Conservation (phyloP, 129 eudicot genomes). For the Tagetes patula region DNA sequence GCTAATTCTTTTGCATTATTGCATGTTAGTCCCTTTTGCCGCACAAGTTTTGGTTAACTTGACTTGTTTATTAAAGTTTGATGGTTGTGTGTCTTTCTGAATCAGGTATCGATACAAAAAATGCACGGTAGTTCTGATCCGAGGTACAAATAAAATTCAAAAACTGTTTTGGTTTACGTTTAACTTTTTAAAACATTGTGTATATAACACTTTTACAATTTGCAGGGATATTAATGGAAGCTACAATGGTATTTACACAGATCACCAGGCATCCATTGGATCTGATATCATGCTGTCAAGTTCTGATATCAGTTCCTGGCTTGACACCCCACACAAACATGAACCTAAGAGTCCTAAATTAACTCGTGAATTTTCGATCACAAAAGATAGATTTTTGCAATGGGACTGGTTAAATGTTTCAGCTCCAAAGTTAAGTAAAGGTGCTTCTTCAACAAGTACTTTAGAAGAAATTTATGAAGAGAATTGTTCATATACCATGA, state of each 20-base stretch:
- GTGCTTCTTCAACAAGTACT: slow-evolving; percentile 63
- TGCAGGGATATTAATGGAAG: slow-evolving; percentile 56
- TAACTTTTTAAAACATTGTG: slow-evolving; percentile 1
- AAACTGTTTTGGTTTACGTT: not conserved
- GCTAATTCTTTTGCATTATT: slow-evolving; percentile 52
- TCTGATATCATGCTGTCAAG: slow-evolving; percentile 78
- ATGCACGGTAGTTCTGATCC: slow-evolving; percentile 54
- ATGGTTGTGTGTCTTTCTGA: slow-evolving; percentile 16
- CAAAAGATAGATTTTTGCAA: slow-evolving; percentile 37
- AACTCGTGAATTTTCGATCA: slow-evolving; percentile 20
- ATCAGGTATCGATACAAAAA: slow-evolving; percentile 78
- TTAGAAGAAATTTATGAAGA: slow-evolving; percentile 44
- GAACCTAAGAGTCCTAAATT: slow-evolving; percentile 32
- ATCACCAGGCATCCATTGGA: slow-evolving; percentile 57
- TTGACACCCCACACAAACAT: slow-evolving; percentile 51
- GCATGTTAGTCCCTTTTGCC: slow-evolving; percentile 61
- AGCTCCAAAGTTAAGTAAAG: slow-evolving; percentile 49
- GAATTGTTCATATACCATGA: slow-evolving; percentile 37
- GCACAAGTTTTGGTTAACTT: not conserved
- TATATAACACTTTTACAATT: not conserved
- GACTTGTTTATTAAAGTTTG: not conserved
- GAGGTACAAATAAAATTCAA: slow-evolving; percentile 44
- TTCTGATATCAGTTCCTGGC: slow-evolving; percentile 57
- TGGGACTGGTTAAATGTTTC: slow-evolving; percentile 64
- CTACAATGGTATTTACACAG: slow-evolving; percentile 21